Base-by-base conservation (phyloP, 805 yeast genomes). In the Saccharomycopsis sp. region DNA sequence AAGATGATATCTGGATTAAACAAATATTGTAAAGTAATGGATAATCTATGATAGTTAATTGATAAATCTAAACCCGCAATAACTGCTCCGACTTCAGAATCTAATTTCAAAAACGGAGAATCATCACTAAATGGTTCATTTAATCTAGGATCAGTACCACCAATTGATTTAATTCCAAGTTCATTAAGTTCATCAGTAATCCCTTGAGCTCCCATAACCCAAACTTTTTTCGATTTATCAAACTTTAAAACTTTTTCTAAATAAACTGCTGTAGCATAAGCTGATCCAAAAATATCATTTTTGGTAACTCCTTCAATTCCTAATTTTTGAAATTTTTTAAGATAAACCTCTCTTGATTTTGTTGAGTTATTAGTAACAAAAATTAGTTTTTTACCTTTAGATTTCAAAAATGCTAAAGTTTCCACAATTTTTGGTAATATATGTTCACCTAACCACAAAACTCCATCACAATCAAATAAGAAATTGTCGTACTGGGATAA, bases 361-460 rank as follows among this genome's bases (percentile, higher is more conserved):
- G 96, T 85, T 17, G 96, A 85, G 63, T 92, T 92, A 66, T 92
- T 92, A 34, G 98, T 88, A 21, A 92, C 98, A 62, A 92, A 92
- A 33, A 88, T 69, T 39, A 85, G 66, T 46, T 77, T 73, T 59
- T 92, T 92, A 29, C 73, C 72, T 19, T 51, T 48, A 14, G 55
- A 38, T 34, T 52, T 69, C 49, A 92, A 64, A 31, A 81, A 55
- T 8, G 69, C 67, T 31, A 92, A 59, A 0, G 95, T 82, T 57
- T 92, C 96, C 10, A 66, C 69, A 2, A 85, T 82, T 14, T 72
- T 64, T 5, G 96, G 96, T 36, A 92, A 67, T 19, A 85, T 60
- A 49, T 78, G 83, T 47, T 74, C 76, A 2, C 97, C 97, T 36
- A 82, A 62, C 98, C 98, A 92, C 44, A 92, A 66, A 3, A 92